Evolutionary conservation across 306 rosid species (phyloP).

Genomic region (Fragaria vesca): DNA sequence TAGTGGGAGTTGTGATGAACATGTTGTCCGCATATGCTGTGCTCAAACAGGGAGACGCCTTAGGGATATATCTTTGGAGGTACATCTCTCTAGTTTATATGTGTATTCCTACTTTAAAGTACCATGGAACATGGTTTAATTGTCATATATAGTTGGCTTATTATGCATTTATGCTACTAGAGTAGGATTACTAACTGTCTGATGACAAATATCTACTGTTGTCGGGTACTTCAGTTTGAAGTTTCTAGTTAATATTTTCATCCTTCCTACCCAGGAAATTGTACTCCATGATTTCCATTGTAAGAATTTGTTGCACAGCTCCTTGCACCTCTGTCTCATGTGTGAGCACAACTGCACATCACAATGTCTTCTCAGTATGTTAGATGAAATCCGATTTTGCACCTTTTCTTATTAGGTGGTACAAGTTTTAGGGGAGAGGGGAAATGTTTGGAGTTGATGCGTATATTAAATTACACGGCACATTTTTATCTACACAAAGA

Average conservation of each 20-base stretch:
- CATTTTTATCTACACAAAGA: background rate
- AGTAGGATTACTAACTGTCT: background rate
- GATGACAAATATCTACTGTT: conserved; percentile 2
- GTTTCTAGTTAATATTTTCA: background rate
- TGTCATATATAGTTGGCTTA: background rate
- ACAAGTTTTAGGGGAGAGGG: background rate
- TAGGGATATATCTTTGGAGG: conserved; percentile 79
- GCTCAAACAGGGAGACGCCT: conserved; percentile 84
- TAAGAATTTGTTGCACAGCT: background rate
- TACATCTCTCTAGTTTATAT: conserved; percentile 26
- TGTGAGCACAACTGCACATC: background rate
- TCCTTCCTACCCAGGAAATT: background rate
- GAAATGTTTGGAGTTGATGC: background rate
- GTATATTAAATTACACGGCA: background rate
- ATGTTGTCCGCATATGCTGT: conserved; percentile 75
- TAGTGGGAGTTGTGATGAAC: conserved; percentile 89
- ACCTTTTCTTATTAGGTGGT: background rate
- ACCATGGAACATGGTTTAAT: background rate
- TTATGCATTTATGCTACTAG: background rate
- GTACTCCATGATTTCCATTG: background rate
- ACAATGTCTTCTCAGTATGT: background rate
- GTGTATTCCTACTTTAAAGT: background rate
- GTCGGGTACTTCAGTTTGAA: background rate
- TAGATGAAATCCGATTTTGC: background rate
- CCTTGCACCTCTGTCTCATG: background rate